Percentiles rank a stretch among this genome's conserved stretches.
These are phyloP conservation scores for Microcera coccophila DNA, from an alignment of 2,329 filamentous ascomycete species.

Conservation along the genomic window DNA sequence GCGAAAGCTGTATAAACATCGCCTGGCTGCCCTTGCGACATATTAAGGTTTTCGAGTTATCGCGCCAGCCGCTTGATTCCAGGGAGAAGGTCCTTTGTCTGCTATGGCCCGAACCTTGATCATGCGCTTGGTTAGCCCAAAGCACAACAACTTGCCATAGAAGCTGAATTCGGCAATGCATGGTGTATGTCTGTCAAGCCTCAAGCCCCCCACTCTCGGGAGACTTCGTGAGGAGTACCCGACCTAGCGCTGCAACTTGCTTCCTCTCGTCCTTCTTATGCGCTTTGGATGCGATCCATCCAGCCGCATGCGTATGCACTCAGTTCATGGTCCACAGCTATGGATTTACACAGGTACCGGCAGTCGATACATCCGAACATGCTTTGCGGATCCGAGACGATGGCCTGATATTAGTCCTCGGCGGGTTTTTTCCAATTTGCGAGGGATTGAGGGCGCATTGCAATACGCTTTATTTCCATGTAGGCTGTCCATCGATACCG, in stretches of 20 bases:
- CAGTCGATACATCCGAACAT: neutral
- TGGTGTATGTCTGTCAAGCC: conserved; percentile 14
- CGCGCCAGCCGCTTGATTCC: conserved; percentile 2
- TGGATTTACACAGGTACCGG: neutral
- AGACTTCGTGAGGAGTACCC: conserved; percentile 6
- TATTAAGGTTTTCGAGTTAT: conserved; percentile 7
- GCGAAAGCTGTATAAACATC: conserved; percentile 11
- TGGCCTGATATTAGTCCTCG: conserved; percentile 23
- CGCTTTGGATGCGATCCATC: conserved; percentile 7
- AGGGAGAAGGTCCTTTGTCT: conserved; percentile 4
- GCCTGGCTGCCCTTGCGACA: conserved; percentile 5
- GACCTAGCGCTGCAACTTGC: conserved; percentile 4
- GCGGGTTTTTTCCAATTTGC: too few relatives aligned
- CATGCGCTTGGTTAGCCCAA: neutral
- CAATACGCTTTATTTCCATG: conserved; percentile 10
- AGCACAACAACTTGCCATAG: neutral
- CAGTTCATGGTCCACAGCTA: conserved; percentile 4
- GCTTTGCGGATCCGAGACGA: conserved; percentile 3
- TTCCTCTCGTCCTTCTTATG: conserved; percentile 4
- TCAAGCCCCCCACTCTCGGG: conserved; percentile 1
- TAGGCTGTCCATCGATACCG: conserved; percentile 14
- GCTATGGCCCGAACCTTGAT: conserved; percentile 1
- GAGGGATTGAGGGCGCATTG: too few relatives aligned
- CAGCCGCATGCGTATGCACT: conserved; percentile 6
- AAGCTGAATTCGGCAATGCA: neutral